Evolutionary conservation across 163 green algal species (phyloP).

Genomic region (Scenedesmus sp.): DNA sequence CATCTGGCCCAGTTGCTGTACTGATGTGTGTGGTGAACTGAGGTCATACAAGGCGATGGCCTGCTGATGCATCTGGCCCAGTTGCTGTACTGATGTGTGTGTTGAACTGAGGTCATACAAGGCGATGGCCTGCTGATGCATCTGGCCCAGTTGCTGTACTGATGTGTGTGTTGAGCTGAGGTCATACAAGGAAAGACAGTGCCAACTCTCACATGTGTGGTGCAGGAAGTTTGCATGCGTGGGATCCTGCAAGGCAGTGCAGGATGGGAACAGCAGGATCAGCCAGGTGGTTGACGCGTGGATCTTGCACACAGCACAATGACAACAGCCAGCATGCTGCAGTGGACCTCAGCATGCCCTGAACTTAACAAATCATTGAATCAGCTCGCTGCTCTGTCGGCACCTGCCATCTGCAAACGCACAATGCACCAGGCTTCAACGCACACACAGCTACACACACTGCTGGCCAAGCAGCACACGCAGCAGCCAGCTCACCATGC

Average conservation of each 20-base stretch:
- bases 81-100: too few relatives aligned
- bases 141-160: too few relatives aligned
- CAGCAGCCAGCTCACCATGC: slow-evolving; percentile 39
- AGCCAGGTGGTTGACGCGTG: not conserved
- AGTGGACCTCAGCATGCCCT: too few relatives aligned
- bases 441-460: not conserved
- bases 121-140: too few relatives aligned
- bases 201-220: slow-evolving; percentile 48
- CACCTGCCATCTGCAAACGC: too few relatives aligned
- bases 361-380: not conserved
- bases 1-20: too few relatives aligned
- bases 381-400: not conserved
- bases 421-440: not conserved
- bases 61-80: too few relatives aligned
- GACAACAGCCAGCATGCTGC: too few relatives aligned
- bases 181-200: too few relatives aligned
- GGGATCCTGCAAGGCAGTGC: slow-evolving; percentile 57
- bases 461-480: not conserved
- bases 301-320: not conserved
- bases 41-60: too few relatives aligned
- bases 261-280: not conserved
- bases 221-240: slow-evolving; percentile 69
- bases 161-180: not conserved
- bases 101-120: too few relatives aligned
- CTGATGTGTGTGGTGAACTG: too few relatives aligned